phyloP scores from a whole-genome alignment of 2,329 filamentous ascomycete species.

The Teratosphaeria destructans region DNA sequence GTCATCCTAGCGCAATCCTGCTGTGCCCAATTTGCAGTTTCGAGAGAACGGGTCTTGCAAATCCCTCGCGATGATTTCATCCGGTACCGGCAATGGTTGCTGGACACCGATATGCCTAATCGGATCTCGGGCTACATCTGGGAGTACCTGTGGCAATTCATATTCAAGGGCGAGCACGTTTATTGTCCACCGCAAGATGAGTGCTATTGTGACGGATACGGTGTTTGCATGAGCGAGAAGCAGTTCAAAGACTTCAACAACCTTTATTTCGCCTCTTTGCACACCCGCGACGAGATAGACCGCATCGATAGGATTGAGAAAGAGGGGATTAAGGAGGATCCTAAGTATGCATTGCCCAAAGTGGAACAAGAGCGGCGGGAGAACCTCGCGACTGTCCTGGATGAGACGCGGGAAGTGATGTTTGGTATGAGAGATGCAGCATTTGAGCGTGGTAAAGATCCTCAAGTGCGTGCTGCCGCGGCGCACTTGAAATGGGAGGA shows the following conservation, averaged over 20 bases:
- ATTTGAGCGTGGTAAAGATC: neutral
- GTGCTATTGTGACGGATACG: neutral
- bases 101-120: neutral
- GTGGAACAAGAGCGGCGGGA: neutral
- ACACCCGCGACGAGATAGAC: neutral
- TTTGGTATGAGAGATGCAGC: neutral
- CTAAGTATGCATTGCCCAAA: neutral
- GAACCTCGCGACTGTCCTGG: neutral
- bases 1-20: slow-evolving; percentile 10
- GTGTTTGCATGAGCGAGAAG: neutral
- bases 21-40: slow-evolving; percentile 25
- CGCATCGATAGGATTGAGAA: neutral
- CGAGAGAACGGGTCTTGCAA: slow-evolving; percentile 15
- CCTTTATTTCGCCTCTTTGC: neutral
- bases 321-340: neutral
- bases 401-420: neutral
- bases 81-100: neutral
- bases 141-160: neutral
- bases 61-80: slow-evolving; percentile 28
- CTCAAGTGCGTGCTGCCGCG: neutral
- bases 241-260: neutral
- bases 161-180: neutral
- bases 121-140: neutral
- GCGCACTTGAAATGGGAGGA: neutral
- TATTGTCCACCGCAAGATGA: neutral